Evolutionary conservation across 73 alveolate species (phyloP).

Genomic region (Uronychia binucleata): DNA sequence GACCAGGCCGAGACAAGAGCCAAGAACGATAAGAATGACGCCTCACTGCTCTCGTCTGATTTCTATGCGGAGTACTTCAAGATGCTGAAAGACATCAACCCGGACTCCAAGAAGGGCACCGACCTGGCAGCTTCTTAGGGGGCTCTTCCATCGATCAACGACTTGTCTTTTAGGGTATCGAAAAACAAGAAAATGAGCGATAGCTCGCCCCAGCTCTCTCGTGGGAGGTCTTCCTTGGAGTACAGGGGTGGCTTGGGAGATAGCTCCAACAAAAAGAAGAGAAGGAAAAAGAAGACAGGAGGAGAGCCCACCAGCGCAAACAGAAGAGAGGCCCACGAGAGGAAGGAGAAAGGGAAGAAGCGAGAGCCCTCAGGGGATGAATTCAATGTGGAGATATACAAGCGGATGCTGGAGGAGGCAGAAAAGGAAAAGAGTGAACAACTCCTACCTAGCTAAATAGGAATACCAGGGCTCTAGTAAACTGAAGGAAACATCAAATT

Average conservation of each 20-base stretch:
- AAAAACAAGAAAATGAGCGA: background rate
- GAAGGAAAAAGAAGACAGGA: background rate
- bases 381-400: background rate
- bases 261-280: background rate
- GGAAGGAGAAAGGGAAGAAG: background rate
- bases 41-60: background rate
- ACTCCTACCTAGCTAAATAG: background rate
- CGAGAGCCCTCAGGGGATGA: background rate
- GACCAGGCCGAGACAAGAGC: background rate
- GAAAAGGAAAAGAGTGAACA: background rate
- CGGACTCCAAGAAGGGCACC: background rate
- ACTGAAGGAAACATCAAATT: background rate
- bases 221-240: background rate
- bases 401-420: background rate
- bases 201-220: background rate
- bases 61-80: constrained; percentile 18
- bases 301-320: background rate
- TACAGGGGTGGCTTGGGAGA: background rate
- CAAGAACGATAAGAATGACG: background rate
- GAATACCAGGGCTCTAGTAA: background rate
- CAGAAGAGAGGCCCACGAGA: background rate
- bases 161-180: background rate
- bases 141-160: background rate
- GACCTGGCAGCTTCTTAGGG: background rate
- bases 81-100: background rate